Evolutionary conservation across 2,329 filamentous ascomycete species (phyloP).

Genomic region (Phialophora chinensis): DNA sequence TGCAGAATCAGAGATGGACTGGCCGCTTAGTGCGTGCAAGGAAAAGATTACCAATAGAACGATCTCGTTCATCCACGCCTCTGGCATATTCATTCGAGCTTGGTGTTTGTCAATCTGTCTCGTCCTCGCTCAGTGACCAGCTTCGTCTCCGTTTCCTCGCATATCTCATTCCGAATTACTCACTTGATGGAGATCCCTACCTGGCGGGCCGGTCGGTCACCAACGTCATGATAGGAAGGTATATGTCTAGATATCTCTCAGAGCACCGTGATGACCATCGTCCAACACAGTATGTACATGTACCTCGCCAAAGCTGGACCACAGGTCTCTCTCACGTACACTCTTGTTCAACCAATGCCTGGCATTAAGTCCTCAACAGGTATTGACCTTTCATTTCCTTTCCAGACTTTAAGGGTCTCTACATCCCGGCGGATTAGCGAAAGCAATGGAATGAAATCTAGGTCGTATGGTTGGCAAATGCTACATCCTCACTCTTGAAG

Average conservation of each 20-base stretch:
- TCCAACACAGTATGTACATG: not conserved
- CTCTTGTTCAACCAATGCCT: no score
- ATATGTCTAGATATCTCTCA: not conserved
- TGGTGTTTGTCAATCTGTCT: not conserved
- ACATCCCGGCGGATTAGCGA: no score
- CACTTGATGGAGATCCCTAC: no score
- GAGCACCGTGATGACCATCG: not conserved
- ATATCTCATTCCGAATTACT: not conserved
- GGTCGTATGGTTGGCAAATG: no score
- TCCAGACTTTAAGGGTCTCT: no score
- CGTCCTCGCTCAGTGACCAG: not conserved
- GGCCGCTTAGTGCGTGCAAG: not conserved
- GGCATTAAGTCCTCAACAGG: no score
- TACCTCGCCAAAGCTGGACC: no score
- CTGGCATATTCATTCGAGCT: not conserved
- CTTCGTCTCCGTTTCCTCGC: not conserved
- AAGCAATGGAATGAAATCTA: no score
- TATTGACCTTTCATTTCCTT: no score
- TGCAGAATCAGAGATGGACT: not conserved
- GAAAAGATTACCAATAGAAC: not conserved
- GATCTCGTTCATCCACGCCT: not conserved
- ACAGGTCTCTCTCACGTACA: no score
- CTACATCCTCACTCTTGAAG: no score
- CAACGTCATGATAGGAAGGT: not conserved
- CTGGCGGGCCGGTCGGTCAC: not conserved